phyloP scores from a whole-genome alignment of 2,329 filamentous ascomycete species.

The Penicillium italicum region DNA sequence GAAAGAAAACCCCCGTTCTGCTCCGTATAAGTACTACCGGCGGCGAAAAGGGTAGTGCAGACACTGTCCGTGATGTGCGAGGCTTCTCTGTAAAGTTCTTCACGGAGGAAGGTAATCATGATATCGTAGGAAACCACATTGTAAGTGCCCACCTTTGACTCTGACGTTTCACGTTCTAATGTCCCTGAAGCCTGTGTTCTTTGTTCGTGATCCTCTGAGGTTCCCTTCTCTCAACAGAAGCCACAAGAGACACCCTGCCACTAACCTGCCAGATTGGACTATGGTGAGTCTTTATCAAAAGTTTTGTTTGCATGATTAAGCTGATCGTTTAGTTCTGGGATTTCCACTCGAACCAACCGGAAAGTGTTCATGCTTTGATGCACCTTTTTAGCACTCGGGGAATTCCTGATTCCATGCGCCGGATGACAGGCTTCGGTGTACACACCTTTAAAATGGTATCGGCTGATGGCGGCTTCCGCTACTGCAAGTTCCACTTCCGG shows the following conservation, averaged over 20 bases:
- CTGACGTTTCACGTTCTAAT: not conserved
- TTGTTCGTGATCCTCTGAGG: constrained; percentile 44
- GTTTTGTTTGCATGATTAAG: not conserved
- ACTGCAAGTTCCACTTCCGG: constrained; percentile 60
- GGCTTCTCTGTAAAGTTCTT: constrained; percentile 52
- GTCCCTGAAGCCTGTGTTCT: constrained; percentile 39
- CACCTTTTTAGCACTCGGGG: constrained; percentile 60
- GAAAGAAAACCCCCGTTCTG: constrained; percentile 53
- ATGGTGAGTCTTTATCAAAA: constrained; percentile 35
- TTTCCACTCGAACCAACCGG: constrained; percentile 54
- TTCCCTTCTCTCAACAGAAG: constrained; percentile 51
- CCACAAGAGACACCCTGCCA: constrained; percentile 64
- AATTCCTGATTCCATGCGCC: constrained; percentile 36
- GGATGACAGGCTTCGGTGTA: constrained; percentile 54
- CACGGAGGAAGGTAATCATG: constrained; percentile 50
- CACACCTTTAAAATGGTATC: constrained; percentile 33
- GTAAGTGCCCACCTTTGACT: constrained; percentile 2
- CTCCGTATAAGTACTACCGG: constrained; percentile 49
- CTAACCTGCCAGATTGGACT: constrained; percentile 61
- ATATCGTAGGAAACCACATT: constrained; percentile 25
- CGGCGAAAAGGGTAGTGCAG: constrained; percentile 47
- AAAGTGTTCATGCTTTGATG: constrained; percentile 60
- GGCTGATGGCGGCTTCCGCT: constrained; percentile 52
- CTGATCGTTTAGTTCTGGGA: constrained; percentile 54
- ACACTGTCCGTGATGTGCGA: constrained; percentile 49